Evolutionary conservation across 169 alveolate genomes (phyloP), one percentile per base, ranked within the genome.

Genomic region (Prorocentrum cordatum): DNA sequence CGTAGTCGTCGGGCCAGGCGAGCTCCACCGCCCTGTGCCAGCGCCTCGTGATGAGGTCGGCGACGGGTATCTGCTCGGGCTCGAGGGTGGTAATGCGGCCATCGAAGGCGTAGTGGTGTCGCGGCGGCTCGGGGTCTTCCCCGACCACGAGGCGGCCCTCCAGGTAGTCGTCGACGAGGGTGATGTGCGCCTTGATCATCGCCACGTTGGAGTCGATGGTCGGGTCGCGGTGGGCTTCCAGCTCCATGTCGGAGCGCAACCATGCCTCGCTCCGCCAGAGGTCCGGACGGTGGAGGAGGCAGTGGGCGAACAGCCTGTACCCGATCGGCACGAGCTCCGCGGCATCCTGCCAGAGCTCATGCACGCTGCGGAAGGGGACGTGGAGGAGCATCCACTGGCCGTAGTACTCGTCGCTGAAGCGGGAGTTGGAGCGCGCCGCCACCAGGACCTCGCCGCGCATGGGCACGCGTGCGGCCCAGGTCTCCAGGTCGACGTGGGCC

Each of bases 371-470:
- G n/a, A 72, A 72, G 36, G 84, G 84, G 29, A 72, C 33, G 68
- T 72, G 9, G 36, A 72, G 47, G 20, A 72, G 54, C 27, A 72
- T 33, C 84, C 84, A 72, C 27, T 72, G 70, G n/a, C 70, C 66
- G 50, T 22, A 72, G 68, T 20, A 33, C 35, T 32, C n/a, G 47
- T 72, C 84, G 31, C 26, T 31, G 50, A 10, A 16, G 39, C 47
- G 39, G 16, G 68, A 10, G 33, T 29, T 9, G 54, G 36, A 12
- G 26, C 42, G 26, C 68, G 42, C 39, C 18, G 84, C 67, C 12
- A 45, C 68, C 84, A 72, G 18, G 20, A 35, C 26, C 68, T 47
- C 64, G 33, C 84, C 84, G n/a, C n/a, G n/a, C n/a, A n/a, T n/a
- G n/a, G n/a, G n/a, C n/a, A n/a, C n/a, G n/a, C n/a, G n/a, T n/a